A percentile compares a stretch with the other conserved stretches of the same genome.
phyloP scores from a whole-genome alignment of 768 basidiomycete genomes.

The Mycena metata region DNA sequence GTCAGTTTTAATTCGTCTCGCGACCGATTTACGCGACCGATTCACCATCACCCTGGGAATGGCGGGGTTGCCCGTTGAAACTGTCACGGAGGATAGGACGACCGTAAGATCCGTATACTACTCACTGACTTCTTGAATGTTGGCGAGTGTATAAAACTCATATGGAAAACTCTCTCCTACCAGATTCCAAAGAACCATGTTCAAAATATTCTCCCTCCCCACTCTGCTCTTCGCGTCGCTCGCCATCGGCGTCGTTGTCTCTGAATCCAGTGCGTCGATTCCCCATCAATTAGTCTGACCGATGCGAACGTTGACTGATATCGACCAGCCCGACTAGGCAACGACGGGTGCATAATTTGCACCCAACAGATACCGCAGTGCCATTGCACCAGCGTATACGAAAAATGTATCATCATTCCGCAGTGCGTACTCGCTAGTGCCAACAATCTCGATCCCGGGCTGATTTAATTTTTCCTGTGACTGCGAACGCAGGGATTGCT shows the following conservation, averaged over 20 bases:
- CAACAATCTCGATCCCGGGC: slow-evolving; percentile 19
- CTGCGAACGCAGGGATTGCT: slow-evolving; percentile 24
- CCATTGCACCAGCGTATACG: slow-evolving; percentile 17
- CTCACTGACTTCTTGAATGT: slow-evolving; percentile 16
- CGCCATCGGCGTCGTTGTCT: slow-evolving; percentile 25
- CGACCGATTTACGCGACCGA: too few species aligned
- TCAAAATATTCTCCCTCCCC: slow-evolving; percentile 19
- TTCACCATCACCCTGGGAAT: too few species aligned
- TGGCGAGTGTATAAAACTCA: slow-evolving; percentile 25
- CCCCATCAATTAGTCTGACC: slow-evolving; percentile 3
- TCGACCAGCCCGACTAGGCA: slow-evolving; percentile 18
- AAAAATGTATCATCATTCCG: slow-evolving; percentile 27
- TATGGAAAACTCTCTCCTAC: slow-evolving; percentile 15
- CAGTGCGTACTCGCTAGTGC: slow-evolving; percentile 24
- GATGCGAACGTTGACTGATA: slow-evolving; percentile 19
- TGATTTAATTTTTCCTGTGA: slow-evolving; percentile 24
- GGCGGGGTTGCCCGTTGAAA: too few species aligned
- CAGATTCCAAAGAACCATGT: slow-evolving; percentile 23
- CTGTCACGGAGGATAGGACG: slow-evolving; percentile 10
- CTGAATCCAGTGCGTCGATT: slow-evolving; percentile 26
- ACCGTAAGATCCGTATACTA: slow-evolving; percentile 21
- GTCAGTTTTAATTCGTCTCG: too few species aligned
- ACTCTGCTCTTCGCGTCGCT: slow-evolving; percentile 23
- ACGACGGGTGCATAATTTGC: slow-evolving; percentile 23
- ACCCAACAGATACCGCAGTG: slow-evolving; percentile 22